A percentile compares a stretch with the other conserved stretches of the same genome.
Evolutionary conservation across 2,329 filamentous ascomycete genomes (phyloP).

Genomic region (Hypoxylon rubiginosum): DNA sequence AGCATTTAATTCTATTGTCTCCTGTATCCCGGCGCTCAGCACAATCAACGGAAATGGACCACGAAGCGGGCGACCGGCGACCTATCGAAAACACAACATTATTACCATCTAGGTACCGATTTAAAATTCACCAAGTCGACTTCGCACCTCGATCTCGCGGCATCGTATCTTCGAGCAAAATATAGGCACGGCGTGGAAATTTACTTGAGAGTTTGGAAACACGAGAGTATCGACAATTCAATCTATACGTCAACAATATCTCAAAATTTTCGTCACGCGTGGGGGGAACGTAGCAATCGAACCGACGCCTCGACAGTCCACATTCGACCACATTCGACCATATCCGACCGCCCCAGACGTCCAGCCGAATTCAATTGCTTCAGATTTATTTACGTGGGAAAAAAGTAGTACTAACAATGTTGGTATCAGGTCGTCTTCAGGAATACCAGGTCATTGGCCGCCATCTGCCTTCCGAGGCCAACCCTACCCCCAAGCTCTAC

Average conservation of each 20-base stretch:
- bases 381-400: not conserved
- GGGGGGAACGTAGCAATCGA: conserved; percentile 1
- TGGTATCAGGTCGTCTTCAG: conserved; percentile 89
- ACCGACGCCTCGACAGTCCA: not conserved
- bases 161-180: not conserved
- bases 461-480: conserved; percentile 97
- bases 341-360: too few relatives aligned
- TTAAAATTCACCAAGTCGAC: not conserved
- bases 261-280: conserved; percentile 2
- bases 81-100: conserved; percentile 12
- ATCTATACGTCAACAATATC: not conserved
- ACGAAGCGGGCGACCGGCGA: conserved; percentile 20
- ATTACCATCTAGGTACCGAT: conserved; percentile 46
- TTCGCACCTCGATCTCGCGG: not conserved
- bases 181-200: not conserved
- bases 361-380: not conserved
- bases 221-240: not conserved
- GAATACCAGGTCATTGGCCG: conserved; percentile 99
- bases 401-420: conserved; percentile 53
- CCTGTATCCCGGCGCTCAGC: conserved; percentile 28
- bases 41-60: conserved; percentile 34
- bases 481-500: conserved; percentile 98
- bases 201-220: not conserved
- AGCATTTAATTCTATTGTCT: conserved; percentile 42
- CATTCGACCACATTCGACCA: not conserved